Conservation (phyloP, 129 eudicot species). For the Centella asiatica region DNA sequence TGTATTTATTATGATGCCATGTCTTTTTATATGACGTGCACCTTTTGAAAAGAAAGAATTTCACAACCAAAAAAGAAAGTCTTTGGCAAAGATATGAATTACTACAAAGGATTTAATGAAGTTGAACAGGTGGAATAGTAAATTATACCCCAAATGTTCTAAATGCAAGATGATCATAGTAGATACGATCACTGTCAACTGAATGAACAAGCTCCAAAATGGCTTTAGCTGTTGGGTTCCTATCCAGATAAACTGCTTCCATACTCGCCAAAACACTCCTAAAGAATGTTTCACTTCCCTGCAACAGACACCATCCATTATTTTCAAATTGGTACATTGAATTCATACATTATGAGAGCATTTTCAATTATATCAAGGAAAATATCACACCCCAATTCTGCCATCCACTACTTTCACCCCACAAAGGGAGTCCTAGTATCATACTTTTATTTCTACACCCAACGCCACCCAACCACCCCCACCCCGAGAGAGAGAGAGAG, state of each 20-base stretch:
- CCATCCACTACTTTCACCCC: too few species aligned
- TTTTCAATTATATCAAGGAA: too few species aligned
- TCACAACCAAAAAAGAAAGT: background rate
- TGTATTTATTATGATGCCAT: background rate
- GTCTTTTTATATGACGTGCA: background rate
- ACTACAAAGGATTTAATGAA: background rate
- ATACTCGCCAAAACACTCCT: constrained; percentile 54
- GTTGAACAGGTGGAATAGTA: background rate
- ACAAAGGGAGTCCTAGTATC: too few species aligned
- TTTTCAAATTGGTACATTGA: too few species aligned
- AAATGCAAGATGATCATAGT: constrained; percentile 87
- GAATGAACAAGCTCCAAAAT: constrained; percentile 73
- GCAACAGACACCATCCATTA: constrained; percentile 17
- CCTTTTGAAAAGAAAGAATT: background rate
- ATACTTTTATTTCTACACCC: too few species aligned
- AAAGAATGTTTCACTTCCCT: constrained; percentile 76
- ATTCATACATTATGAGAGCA: too few species aligned
- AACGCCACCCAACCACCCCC: too few species aligned
- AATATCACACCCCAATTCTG: too few species aligned
- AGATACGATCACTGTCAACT: constrained; percentile 43
- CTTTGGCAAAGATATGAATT: background rate
- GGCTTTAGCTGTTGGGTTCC: constrained; percentile 86
- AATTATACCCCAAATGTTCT: constrained; percentile 79
- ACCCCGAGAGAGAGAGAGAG: too few species aligned
- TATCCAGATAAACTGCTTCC: constrained; percentile 62